phyloP scores from a whole-genome alignment of 2,329 filamentous ascomycete genomes.

The Elsinoe batatas region DNA sequence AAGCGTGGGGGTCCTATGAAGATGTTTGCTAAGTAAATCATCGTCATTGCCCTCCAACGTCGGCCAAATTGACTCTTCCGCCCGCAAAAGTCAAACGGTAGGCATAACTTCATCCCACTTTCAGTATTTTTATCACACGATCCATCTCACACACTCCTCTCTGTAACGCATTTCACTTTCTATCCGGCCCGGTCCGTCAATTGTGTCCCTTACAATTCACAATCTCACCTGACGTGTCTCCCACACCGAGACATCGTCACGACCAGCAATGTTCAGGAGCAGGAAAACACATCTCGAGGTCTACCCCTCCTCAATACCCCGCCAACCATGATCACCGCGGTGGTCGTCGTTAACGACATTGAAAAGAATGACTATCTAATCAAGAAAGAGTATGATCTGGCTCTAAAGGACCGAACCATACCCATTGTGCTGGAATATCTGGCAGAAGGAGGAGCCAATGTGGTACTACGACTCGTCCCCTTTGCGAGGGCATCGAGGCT shows the following conservation, averaged over 20 bases:
- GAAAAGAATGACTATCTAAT: constrained; percentile 5
- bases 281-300: background rate
- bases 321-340: constrained; percentile 12
- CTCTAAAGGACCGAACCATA: constrained; percentile 2
- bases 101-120: constrained; percentile 7
- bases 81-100: constrained; percentile 3
- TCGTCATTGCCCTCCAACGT: background rate
- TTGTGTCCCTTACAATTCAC: background rate
- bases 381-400: background rate
- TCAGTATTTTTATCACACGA: background rate
- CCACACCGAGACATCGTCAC: background rate
- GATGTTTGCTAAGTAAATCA: background rate
- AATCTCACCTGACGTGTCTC: background rate
- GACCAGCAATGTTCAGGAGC: constrained; percentile 7
- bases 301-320: constrained; percentile 1
- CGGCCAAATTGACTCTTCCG: background rate
- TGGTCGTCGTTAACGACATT: constrained; percentile 8
- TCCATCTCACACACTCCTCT: background rate
- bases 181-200: constrained; percentile 1
- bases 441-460: constrained; percentile 31
- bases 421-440: constrained; percentile 22
- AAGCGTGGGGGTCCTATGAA: constrained; percentile 2
- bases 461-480: constrained; percentile 24
- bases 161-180: background rate
- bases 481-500: constrained; percentile 7